A percentile compares a stretch with the other conserved stretches of the same genome.
Evolutionary conservation across 345 rosid genomes (phyloP).

Genomic region (Hibiscus trionum): DNA sequence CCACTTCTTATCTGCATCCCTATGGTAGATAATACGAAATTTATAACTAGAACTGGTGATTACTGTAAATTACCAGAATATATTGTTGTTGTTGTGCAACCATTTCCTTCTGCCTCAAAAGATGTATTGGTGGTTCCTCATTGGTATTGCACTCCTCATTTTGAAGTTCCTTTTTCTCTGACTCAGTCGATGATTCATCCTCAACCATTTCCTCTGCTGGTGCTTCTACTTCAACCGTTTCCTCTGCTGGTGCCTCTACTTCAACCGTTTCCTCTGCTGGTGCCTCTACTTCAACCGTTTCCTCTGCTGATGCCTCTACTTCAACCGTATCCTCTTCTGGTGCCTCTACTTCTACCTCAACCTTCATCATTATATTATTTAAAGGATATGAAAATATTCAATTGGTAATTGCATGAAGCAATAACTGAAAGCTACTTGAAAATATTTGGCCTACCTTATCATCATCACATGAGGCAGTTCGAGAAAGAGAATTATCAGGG

Average conservation of each 20-base stretch:
- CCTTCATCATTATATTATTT: conserved; percentile 3
- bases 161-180: conserved; percentile 15
- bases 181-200: conserved; percentile 14
- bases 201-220: background rate
- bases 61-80: conserved; percentile 38
- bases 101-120: conserved; percentile 25
- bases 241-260: background rate
- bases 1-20: background rate
- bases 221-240: background rate
- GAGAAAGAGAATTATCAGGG: conserved; percentile 19
- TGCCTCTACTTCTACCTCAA: conserved; percentile 3
- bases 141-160: conserved; percentile 18
- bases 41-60: background rate
- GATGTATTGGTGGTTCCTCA: conserved; percentile 19
- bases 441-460: conserved; percentile 22
- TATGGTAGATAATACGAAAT: background rate
- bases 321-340: background rate
- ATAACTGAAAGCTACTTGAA: background rate
- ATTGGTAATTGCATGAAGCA: background rate
- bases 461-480: conserved; percentile 17
- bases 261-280: too few species aligned
- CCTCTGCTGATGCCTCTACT: too few species aligned
- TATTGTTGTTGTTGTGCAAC: conserved; percentile 44
- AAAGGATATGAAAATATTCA: background rate
- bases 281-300: too few species aligned